These are phyloP conservation scores for Huntiella bhutanensis DNA, from an alignment of 2,329 filamentous ascomycete species.

Conservation along the genomic window DNA sequence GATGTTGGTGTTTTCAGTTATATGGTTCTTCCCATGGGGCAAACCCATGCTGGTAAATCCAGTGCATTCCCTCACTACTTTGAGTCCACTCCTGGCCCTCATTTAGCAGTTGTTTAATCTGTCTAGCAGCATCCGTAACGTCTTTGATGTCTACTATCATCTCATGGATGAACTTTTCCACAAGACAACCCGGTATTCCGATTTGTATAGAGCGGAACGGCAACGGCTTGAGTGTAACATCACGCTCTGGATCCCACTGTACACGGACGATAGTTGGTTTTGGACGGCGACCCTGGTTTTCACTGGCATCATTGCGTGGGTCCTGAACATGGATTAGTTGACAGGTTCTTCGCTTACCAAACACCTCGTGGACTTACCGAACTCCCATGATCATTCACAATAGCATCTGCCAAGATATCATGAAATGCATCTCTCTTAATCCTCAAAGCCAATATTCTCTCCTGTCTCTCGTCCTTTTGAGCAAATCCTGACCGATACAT, in stretches of 20 bases:
- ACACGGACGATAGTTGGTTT: slow-evolving; percentile 25
- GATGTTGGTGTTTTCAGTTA: background rate
- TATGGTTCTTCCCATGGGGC: slow-evolving; percentile 1
- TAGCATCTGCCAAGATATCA: slow-evolving; percentile 23
- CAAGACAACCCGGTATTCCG: slow-evolving; percentile 31
- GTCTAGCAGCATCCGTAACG: slow-evolving; percentile 33
- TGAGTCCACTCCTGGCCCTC: slow-evolving; percentile 5
- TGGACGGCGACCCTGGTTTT: background rate
- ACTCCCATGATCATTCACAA: slow-evolving; percentile 15
- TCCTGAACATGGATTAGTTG: too few species aligned
- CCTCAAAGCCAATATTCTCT: slow-evolving; percentile 36
- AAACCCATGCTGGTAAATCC: background rate
- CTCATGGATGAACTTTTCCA: slow-evolving; percentile 27
- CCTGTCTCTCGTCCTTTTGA: slow-evolving; percentile 34
- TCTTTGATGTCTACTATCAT: slow-evolving; percentile 38
- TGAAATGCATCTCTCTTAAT: slow-evolving; percentile 33
- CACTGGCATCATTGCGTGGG: too few species aligned
- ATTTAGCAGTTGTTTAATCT: slow-evolving; percentile 28
- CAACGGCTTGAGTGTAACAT: slow-evolving; percentile 25
- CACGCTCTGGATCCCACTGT: slow-evolving; percentile 46
- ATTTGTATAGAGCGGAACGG: slow-evolving; percentile 40
- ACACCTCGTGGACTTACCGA: too few species aligned
- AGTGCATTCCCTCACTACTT: background rate
- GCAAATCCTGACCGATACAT: slow-evolving; percentile 44
- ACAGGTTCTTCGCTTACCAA: too few species aligned